Percentiles rank a stretch among this genome's conserved stretches.
Conservation (phyloP, 805 yeast genomes). For the Sugiyamaella mastotermitis region DNA sequence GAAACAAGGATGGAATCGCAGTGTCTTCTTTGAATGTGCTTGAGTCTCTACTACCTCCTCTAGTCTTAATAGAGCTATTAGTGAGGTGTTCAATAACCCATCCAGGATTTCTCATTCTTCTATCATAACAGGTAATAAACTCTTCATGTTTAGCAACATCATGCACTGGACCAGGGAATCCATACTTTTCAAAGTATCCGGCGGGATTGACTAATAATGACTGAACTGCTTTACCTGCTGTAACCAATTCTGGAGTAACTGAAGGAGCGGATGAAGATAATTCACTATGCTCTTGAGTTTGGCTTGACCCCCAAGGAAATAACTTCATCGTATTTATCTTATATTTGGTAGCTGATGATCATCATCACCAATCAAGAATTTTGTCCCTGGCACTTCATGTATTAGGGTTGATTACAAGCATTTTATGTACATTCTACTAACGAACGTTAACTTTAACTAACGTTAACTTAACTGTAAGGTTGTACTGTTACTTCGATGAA, state of each 20-base stretch:
- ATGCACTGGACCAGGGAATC: conserved; percentile 93
- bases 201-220: conserved; percentile 54
- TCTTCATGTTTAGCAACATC: conserved; percentile 71
- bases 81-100: conserved; percentile 83
- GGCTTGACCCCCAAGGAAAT: too few relatives aligned
- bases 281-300: too few relatives aligned
- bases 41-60: conserved; percentile 62
- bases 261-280: not conserved
- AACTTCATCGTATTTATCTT: too few relatives aligned
- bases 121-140: conserved; percentile 79
- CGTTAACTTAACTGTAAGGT: too few relatives aligned
- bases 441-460: too few relatives aligned
- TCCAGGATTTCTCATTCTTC: conserved; percentile 75
- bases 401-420: too few relatives aligned
- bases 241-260: conserved; percentile 3
- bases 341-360: too few relatives aligned
- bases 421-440: too few relatives aligned
- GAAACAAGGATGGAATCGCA: conserved; percentile 63
- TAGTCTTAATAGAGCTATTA: conserved; percentile 48
- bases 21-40: conserved; percentile 88
- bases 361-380: too few relatives aligned
- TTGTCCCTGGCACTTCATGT: too few relatives aligned
- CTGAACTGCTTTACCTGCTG: conserved; percentile 2
- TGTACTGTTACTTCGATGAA: too few relatives aligned
- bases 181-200: conserved; percentile 76